phyloP scores from a whole-genome alignment of 495 filamentous ascomycete genomes.

The Aspergillus egyptiacus region DNA sequence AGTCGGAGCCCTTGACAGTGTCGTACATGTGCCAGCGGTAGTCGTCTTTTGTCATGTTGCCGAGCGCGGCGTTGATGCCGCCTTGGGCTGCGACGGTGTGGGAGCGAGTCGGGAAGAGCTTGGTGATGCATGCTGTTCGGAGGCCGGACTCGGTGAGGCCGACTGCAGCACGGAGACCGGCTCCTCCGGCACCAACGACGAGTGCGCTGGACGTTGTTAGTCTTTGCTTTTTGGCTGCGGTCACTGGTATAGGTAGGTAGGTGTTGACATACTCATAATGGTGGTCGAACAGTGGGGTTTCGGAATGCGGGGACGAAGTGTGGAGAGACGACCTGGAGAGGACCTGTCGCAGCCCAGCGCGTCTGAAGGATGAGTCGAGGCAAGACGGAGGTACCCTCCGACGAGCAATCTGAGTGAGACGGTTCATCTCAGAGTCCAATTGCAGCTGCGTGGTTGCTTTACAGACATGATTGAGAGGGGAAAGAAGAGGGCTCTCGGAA shows the following conservation, averaged over 20 bases:
- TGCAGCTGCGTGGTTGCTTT: background rate
- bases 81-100: slow-evolving; percentile 46
- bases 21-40: slow-evolving; percentile 4
- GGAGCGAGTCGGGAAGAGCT: background rate
- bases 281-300: background rate
- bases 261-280: background rate
- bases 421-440: background rate
- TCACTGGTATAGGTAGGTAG: background rate
- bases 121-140: slow-evolving; percentile 2
- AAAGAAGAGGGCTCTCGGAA: background rate
- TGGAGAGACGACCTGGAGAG: background rate
- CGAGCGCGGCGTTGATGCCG: slow-evolving; percentile 6
- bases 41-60: slow-evolving; percentile 1
- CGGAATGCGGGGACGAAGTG: background rate
- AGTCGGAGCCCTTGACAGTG: slow-evolving; percentile 1
- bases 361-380: background rate
- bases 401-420: background rate
- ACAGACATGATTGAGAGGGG: background rate
- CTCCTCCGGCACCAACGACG: background rate
- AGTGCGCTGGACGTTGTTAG: background rate
- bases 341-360: background rate
- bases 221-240: too few species aligned
- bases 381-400: background rate
- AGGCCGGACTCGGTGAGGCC: background rate
- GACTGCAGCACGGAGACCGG: background rate